These are phyloP conservation scores for Ambispora gerdemannii DNA, from an alignment of 192 early-diverging fungal genomes.

Conservation along the genomic window DNA sequence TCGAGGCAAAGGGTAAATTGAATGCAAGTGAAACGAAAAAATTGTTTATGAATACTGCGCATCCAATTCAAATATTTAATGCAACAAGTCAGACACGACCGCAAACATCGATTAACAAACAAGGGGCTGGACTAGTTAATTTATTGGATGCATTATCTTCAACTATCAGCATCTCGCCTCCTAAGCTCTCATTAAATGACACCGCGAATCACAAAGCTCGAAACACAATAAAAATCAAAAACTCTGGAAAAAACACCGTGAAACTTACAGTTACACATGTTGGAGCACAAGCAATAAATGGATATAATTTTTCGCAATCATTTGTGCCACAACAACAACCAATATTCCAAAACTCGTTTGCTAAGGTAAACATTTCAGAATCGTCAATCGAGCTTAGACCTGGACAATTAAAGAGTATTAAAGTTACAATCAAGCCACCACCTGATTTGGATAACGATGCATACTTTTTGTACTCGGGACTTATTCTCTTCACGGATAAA, in stretches of 20 bases:
- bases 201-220: conserved; percentile 32
- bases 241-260: conserved; percentile 34
- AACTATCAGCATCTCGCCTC: conserved; percentile 51
- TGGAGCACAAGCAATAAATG: conserved; percentile 42
- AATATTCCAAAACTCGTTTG: conserved; percentile 28
- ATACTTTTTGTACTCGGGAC: conserved; percentile 40
- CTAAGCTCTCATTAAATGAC: conserved; percentile 56
- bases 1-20: conserved; percentile 25
- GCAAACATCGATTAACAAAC: conserved; percentile 49
- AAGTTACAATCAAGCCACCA: conserved; percentile 43
- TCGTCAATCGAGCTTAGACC: conserved; percentile 33
- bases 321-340: conserved; percentile 35
- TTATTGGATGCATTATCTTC: conserved; percentile 56
- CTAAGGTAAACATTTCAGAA: conserved; percentile 38
- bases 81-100: neutral
- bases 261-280: conserved; percentile 42
- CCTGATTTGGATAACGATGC: conserved; percentile 18
- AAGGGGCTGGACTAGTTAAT: conserved; percentile 76
- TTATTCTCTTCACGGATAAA: conserved; percentile 25
- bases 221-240: conserved; percentile 41
- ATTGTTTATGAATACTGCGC: neutral
- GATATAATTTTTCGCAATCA: conserved; percentile 32
- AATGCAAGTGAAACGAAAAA: neutral
- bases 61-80: conserved; percentile 1
- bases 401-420: conserved; percentile 34